Base-by-base conservation (phyloP, 805 yeast genomes). In the Candida ortonii region DNA sequence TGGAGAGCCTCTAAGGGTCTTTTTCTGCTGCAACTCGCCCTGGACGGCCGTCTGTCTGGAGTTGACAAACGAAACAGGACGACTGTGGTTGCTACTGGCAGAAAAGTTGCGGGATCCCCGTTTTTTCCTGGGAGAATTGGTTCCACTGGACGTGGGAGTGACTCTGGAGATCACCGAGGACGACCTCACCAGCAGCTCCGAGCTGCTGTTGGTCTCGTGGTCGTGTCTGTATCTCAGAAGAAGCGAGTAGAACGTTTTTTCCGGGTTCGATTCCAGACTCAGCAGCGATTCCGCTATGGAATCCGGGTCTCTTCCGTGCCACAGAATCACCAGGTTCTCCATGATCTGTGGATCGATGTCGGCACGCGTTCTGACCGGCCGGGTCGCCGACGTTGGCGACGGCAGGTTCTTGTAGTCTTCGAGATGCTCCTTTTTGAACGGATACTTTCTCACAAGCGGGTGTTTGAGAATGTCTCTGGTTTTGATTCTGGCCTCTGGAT, bases 361-460 rank as follows among this genome's bases (percentile, higher is more conserved):
- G 36, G 61, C 62, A 24, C 52, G 62, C 3, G 73, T 61, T 7
- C 70, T 69, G 39, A 73, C 68, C 3, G 78, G 74, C 44, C 62
- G 66, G 43, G 65, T 62, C 14, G 78, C 78, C 17, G 76, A 68
- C 43, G 66, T 67, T 6, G 79, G 78, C 43, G 75, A 74, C 3
- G 81, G 81, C 41, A 76, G 64, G 25, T 68, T 62, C 38, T 59
- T 46, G 33, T 50, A 55, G 27, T 54, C 58, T 16, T 53, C 46
- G 25, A 39, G 31, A 33, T 59, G 62, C 30, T 47, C 46, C 38
- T 46, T 65, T 61, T 52, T 59, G 64, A 69, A 64, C 5, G 80
- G 78, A 53, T 93, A 87, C 60, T 87, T 87, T 26, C 67, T 72
- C 44, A 93, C 63, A 27, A 93, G 64, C 3, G 97, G 96, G 62